Evolutionary conservation across 108 stramenopile genomes (phyloP).

Genomic region (Skeletonema grethae): DNA sequence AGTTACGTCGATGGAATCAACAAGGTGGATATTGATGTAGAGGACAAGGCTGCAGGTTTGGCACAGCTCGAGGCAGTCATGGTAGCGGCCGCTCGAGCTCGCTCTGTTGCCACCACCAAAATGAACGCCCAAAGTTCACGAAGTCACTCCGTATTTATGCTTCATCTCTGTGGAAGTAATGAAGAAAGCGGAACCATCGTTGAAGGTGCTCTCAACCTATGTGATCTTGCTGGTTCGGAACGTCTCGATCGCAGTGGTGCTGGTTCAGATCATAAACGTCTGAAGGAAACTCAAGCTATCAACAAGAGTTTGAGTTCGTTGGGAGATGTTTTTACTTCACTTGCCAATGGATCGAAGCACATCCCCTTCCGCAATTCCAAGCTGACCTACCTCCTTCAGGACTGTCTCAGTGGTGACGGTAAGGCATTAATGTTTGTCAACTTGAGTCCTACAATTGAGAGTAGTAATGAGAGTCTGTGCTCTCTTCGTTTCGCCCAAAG

Average conservation of each 20-base stretch:
- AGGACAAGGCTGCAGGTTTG: constrained; percentile 60
- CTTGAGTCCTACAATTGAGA: constrained; percentile 73
- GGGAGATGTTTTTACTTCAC: constrained; percentile 96
- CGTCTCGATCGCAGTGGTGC: constrained; percentile 94
- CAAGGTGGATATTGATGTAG: constrained; percentile 77
- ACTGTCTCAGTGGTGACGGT: constrained; percentile 86
- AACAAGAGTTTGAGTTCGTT: constrained; percentile 98
- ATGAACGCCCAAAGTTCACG: constrained; percentile 98
- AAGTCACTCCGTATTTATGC: constrained; percentile 98
- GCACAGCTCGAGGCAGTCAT: constrained; percentile 87
- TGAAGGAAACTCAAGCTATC: constrained; percentile 97
- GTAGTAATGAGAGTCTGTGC: constrained; percentile 79
- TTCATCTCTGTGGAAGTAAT: constrained; percentile 92
- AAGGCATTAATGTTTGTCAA: constrained; percentile 95
- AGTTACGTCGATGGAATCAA: constrained; percentile 93
- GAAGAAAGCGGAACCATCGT: constrained; percentile 86
- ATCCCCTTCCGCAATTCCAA: constrained; percentile 90
- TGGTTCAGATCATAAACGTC: constrained; percentile 72
- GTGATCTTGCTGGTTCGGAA: constrained; percentile 98
- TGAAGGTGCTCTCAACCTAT: constrained; percentile 94
- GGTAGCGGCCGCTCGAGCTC: constrained; percentile 84
- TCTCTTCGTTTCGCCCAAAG: constrained; percentile 83
- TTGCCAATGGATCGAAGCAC: constrained; percentile 88
- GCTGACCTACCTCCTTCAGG: constrained; percentile 90
- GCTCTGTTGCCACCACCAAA: constrained; percentile 95